These are phyloP conservation scores for Trichoderma simmonsii DNA, from an alignment of 2,329 filamentous ascomycete genomes.

Conservation along the genomic window DNA sequence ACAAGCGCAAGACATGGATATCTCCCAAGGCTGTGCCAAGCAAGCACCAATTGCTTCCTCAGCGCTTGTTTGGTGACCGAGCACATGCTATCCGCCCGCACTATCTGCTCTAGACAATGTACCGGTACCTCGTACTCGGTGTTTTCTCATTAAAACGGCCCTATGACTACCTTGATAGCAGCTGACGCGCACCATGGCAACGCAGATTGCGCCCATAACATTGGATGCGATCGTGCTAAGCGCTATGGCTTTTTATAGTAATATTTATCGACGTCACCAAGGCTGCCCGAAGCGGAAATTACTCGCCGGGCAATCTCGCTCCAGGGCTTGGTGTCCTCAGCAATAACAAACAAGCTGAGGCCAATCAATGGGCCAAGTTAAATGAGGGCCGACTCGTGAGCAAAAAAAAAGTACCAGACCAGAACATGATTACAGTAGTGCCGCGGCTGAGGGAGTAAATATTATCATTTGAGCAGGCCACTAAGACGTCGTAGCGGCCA, in stretches of 20 bases:
- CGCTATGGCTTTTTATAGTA: slow-evolving; percentile 7
- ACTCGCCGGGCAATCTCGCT: slow-evolving; percentile 9
- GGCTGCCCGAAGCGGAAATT: slow-evolving; percentile 9
- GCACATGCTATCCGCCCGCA: neutral
- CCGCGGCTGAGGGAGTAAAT: neutral
- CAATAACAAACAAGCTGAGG: slow-evolving; percentile 9
- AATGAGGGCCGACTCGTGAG: neutral
- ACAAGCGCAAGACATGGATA: neutral
- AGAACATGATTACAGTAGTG: neutral
- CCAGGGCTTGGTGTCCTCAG: neutral
- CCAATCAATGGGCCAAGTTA: neutral
- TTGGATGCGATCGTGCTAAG: neutral
- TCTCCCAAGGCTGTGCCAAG: neutral
- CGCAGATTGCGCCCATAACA: neutral
- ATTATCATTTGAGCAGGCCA: neutral
- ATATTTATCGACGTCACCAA: slow-evolving; percentile 16
- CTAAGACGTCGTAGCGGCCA: neutral
- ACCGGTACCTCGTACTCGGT: neutral
- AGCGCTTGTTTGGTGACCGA: neutral
- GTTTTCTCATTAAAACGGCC: neutral
- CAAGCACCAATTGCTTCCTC: neutral
- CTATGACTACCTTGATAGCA: neutral
- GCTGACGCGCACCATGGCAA: slow-evolving; percentile 16
- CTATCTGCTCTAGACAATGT: neutral
- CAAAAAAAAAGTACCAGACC: neutral